Evolutionary conservation across 2,329 filamentous ascomycete genomes (phyloP).

Genomic region (Xylaria multiplex): DNA sequence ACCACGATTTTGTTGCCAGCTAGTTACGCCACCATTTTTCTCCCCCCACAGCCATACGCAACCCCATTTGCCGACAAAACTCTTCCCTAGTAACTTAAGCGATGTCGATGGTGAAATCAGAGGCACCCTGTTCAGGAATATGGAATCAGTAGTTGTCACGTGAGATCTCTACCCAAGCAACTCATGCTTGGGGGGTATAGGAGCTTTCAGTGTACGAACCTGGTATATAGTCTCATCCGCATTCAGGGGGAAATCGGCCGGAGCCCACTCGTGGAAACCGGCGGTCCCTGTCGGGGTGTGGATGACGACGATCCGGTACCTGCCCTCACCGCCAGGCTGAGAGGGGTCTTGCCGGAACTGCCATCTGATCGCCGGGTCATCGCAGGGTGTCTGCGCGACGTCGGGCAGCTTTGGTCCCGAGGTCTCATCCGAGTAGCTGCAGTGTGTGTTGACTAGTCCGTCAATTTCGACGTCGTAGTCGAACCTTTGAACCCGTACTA

Average conservation of each 20-base stretch:
- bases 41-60: background rate
- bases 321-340: slow-evolving; percentile 38
- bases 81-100: background rate
- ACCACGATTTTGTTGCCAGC: background rate
- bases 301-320: slow-evolving; percentile 43
- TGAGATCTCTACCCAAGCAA: background rate
- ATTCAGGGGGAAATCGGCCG: slow-evolving; percentile 39
- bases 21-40: background rate
- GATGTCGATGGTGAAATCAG: slow-evolving; percentile 38
- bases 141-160: background rate
- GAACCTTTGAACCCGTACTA: slow-evolving; percentile 31
- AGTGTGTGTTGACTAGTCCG: slow-evolving; percentile 32
- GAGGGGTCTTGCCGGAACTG: slow-evolving; percentile 45
- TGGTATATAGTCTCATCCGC: slow-evolving; percentile 40
- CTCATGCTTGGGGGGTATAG: background rate
- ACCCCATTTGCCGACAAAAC: no score
- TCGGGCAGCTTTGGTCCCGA: slow-evolving; percentile 38
- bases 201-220: background rate
- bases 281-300: slow-evolving; percentile 35
- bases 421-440: slow-evolving; percentile 39
- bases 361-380: slow-evolving; percentile 41
- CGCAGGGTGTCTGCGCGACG: slow-evolving; percentile 37
- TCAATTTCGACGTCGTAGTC: slow-evolving; percentile 39
- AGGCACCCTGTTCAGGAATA: slow-evolving; percentile 22
- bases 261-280: slow-evolving; percentile 44